These are phyloP conservation scores for Aspergillus aculeatinus DNA, from an alignment of 2,329 filamentous ascomycete genomes.

Conservation along the genomic window DNA sequence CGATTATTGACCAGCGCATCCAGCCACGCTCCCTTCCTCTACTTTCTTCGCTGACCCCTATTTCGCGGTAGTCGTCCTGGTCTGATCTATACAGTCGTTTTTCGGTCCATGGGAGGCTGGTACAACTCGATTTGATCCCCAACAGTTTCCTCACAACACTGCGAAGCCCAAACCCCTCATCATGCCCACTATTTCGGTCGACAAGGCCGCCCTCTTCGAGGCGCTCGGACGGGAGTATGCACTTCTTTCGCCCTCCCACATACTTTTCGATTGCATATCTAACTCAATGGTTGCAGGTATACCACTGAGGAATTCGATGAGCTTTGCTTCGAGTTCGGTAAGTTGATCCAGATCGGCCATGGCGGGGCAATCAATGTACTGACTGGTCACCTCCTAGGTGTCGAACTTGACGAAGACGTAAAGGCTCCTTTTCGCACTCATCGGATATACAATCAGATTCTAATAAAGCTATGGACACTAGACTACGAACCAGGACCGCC, in stretches of 20 bases:
- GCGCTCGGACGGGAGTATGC: constrained; percentile 82
- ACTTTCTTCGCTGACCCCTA: background rate
- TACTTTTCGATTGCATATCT: background rate
- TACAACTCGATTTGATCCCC: background rate
- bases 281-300: constrained; percentile 54
- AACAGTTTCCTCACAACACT: constrained; percentile 16
- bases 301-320: constrained; percentile 95
- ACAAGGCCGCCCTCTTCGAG: constrained; percentile 94
- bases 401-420: constrained; percentile 93
- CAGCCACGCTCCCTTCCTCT: background rate
- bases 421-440: constrained; percentile 1
- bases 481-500: constrained; percentile 72
- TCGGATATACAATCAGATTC: constrained; percentile 22
- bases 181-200: constrained; percentile 96
- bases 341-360: constrained; percentile 22
- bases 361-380: constrained; percentile 31
- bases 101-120: constrained; percentile 7
- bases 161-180: constrained; percentile 39
- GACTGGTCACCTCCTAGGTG: constrained; percentile 49
- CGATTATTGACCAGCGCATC: constrained; percentile 2
- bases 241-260: background rate
- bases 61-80: background rate
- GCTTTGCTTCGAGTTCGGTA: constrained; percentile 94
- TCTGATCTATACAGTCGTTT: background rate
- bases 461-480: constrained; percentile 29